Evolutionary conservation across 805 yeast genomes (phyloP), one percentile per base, ranked within the genome.

Genomic region (Candida schatavii): DNA sequence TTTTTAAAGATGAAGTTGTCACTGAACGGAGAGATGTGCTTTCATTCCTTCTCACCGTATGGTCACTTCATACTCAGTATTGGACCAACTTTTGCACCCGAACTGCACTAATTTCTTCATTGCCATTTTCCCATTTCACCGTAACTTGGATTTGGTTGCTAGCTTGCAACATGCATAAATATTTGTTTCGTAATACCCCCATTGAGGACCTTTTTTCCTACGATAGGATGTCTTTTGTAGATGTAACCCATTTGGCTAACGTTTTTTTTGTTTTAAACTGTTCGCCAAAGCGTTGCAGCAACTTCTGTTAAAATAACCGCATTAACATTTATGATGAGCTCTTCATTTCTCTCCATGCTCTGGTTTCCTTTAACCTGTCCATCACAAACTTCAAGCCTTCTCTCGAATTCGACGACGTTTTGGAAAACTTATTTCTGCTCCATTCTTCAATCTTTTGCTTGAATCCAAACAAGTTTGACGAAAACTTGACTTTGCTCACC

Each of bases 331-430:
- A 23, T 23, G 11, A 7, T 29, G 10, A 13, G 6, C 14, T 29
- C 17, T 29, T 29, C 11, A 13, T 14, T 13, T 25, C 23, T 5
- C 18, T 41, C 41, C 41, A 38, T 11, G 28, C 22, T 6, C 35
- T 29, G 39, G 52, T 57, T 39, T 64, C 67, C 46, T 75, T 71
- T 40, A 82, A 66, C 48, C 69, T 72, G 47, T 81, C 79, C 88
- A 90, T 85, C 15, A 88, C 97, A 59, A 77, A 78, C 39, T 77
- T 68, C 75, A 90, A 75, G 3, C 96, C 96, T 47, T 76, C 66
- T 48, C 87, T 74, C 14, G 89, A 80, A 48, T 77, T 79, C 40
- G 62, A 67, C 46, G 86, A 67, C 56, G 88, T 85, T 42, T 81
- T 82, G 35, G 78, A 71, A 58, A 90, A 88, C 58, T 75, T 77